phyloP scores from a whole-genome alignment of 208 protist genomes.

The Acanthamoeba triangularis region DNA sequence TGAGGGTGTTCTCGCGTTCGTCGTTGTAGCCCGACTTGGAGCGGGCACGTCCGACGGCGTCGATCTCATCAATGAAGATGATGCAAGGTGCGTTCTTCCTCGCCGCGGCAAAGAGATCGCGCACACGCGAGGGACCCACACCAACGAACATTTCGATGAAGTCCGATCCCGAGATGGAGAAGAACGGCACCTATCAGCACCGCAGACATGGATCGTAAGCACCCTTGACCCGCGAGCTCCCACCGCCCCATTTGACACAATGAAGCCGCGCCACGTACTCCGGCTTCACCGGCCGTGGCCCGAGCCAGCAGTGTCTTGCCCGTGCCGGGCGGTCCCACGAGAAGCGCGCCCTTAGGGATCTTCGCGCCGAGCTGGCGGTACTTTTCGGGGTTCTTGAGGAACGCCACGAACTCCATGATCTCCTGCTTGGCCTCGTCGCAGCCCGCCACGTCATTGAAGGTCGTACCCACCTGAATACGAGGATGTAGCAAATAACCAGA shows the following conservation, averaged over 20 bases:
- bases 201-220: too few species aligned
- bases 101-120: conserved; percentile 96
- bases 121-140: conserved; percentile 91
- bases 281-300: conserved; percentile 97
- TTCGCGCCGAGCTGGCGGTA: conserved; percentile 97
- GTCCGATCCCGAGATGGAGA: conserved; percentile 89
- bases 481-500: background rate
- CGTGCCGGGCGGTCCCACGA: conserved; percentile 98
- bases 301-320: conserved; percentile 98
- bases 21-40: conserved; percentile 91
- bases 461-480: conserved; percentile 77
- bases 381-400: conserved; percentile 97
- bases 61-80: conserved; percentile 99
- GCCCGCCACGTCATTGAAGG: conserved; percentile 97
- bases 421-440: conserved; percentile 98
- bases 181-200: conserved; percentile 86
- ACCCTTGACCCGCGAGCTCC: background rate
- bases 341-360: conserved; percentile 97
- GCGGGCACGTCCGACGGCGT: conserved; percentile 95
- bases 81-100: conserved; percentile 96
- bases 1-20: conserved; percentile 98
- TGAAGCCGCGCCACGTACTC: background rate
- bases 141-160: conserved; percentile 94
- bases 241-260: background rate
- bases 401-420: conserved; percentile 99